phyloP scores from a whole-genome alignment of 225 moss, liverwort and hornwort genomes.

The Bryum argenteum region DNA sequence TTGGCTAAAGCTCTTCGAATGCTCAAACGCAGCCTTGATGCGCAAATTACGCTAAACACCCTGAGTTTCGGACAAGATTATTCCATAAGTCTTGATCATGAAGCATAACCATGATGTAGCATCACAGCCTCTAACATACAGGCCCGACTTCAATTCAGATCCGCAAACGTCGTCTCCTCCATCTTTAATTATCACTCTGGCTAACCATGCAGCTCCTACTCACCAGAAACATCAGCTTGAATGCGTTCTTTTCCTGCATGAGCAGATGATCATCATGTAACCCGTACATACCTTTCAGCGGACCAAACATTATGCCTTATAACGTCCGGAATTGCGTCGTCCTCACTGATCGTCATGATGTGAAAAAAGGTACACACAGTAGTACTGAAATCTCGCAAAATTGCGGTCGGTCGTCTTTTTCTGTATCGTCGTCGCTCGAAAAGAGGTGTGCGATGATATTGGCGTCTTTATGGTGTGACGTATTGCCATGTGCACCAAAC shows the following conservation, averaged over 20 bases:
- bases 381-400: neutral
- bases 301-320: neutral
- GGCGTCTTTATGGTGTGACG: conserved; percentile 27
- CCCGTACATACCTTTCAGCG: neutral
- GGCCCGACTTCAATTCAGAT: neutral
- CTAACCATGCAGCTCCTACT: neutral
- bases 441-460: conserved; percentile 11
- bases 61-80: conserved; percentile 17
- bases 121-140: no score
- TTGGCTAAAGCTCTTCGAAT: neutral
- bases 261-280: neutral
- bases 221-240: neutral
- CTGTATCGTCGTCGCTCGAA: neutral
- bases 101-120: no score
- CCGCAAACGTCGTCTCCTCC: conserved; percentile 1
- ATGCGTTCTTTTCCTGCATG: conserved; percentile 8
- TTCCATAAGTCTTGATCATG: no score
- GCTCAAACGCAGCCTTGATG: conserved; percentile 11
- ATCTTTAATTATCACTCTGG: conserved; percentile 2
- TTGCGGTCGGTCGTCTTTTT: neutral
- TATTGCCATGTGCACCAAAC: conserved; percentile 38
- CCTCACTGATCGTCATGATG: conserved; percentile 7
- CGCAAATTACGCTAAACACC: neutral
- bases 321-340: neutral
- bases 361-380: neutral